These are phyloP conservation scores for Thermoascus crustaceus DNA, from an alignment of 2,329 filamentous ascomycete genomes.

Conservation along the genomic window DNA sequence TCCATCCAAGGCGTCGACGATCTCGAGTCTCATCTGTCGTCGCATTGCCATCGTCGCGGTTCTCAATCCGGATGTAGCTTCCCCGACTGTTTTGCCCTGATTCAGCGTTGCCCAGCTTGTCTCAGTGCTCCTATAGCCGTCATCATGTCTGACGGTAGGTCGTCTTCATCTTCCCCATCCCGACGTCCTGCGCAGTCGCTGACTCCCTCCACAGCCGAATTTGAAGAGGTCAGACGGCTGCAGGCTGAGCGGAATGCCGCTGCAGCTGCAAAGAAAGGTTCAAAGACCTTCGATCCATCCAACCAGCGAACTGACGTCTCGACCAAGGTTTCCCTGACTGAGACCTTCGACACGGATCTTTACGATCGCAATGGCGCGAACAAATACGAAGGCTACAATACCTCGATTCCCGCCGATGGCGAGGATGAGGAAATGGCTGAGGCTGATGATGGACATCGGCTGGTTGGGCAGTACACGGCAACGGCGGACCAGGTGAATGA, in stretches of 20 bases:
- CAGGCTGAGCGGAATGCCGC: conserved; percentile 87
- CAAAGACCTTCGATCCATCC: conserved; percentile 67
- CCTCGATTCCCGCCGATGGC: conserved; percentile 72
- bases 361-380: conserved; percentile 72
- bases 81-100: conserved; percentile 19
- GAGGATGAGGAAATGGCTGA: conserved; percentile 74
- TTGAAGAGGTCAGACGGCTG: conserved; percentile 77
- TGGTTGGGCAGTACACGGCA: conserved; percentile 94
- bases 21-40: conserved; percentile 11
- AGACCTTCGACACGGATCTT: conserved; percentile 74
- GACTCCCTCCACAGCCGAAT: conserved; percentile 53
- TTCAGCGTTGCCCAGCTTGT: conserved; percentile 18
- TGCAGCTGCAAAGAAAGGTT: conserved; percentile 69
- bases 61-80: conserved; percentile 28
- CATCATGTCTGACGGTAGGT: conserved; percentile 40
- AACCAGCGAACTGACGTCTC: conserved; percentile 75
- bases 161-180: conserved; percentile 8
- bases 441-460: conserved; percentile 62
- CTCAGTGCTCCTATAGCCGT: conserved; percentile 13
- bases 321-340: conserved; percentile 85
- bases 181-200: conserved; percentile 12
- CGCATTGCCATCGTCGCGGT: conserved; percentile 23
- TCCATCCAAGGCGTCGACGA: neutral
- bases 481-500: conserved; percentile 88
- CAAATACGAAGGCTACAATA: conserved; percentile 83